Base-by-base conservation (phyloP, 2,329 filamentous ascomycete species). In the Penicillium nordicum region DNA sequence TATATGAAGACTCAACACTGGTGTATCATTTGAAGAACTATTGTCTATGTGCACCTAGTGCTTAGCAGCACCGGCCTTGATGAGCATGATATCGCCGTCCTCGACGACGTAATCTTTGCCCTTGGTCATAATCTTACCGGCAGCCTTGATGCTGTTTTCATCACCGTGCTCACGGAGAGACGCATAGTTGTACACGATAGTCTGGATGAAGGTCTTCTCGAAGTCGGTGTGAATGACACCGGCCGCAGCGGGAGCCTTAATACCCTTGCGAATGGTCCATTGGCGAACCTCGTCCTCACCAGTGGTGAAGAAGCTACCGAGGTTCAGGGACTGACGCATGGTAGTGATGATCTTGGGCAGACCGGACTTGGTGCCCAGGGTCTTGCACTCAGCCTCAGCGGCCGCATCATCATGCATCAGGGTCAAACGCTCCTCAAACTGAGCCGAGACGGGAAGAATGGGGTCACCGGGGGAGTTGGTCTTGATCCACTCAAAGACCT, bases 161-260 rank as follows among this genome's bases (percentile, higher is more conserved):
- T 96, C 91, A 50, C 93, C 93, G 47, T 89, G 80, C 77, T 97
- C 94, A 79, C 88, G 91, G 52, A 99, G 80, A 2, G 83, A 78
- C 27, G 74, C 81, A 78, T 86, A 99, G 80, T 96, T 97, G 80
- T 96, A 97, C 30, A 97, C 92, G 62, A 99, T 84, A 61, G 83
- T 89, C 79, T 99, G 95, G 69, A 99, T 99, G 74, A 99, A 99
- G 0, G 95, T 99, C 87, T 99, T 99, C 78, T 99, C 94, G 65
- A 99, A 97, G 74, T 99, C 94, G 65, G 88, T 90, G 79, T 99
- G 94, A 66, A 99, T 99, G 61, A 99, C 94, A 82, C 94, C 94
- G 37, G 94, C 94, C 45, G 94, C 94, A 72, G 95, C 89, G 18
- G 94, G 94, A n/a, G 94, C 94, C 82, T 99, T 99, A 72, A 88